phyloP scores from a whole-genome alignment of 2,329 filamentous ascomycete genomes.

The Aspergillus bombycis region DNA sequence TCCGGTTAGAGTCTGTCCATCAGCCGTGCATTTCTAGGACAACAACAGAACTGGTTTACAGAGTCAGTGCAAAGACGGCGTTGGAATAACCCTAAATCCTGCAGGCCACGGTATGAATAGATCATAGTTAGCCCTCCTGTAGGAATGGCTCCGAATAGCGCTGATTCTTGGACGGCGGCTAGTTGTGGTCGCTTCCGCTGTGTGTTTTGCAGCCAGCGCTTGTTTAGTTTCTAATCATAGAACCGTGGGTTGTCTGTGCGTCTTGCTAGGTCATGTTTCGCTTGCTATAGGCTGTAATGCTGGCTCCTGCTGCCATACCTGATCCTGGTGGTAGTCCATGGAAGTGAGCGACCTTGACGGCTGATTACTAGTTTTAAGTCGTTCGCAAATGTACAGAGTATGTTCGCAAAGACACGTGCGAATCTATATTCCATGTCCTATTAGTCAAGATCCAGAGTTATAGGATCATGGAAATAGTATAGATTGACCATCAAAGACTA shows the following conservation, averaged over 20 bases:
- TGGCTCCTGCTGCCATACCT: not conserved
- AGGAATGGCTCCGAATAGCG: not conserved
- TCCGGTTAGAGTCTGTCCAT: not conserved
- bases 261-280: not conserved
- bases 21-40: not conserved
- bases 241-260: constrained; percentile 13
- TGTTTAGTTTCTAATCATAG: constrained; percentile 19
- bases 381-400: not conserved
- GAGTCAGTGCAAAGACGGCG: not conserved
- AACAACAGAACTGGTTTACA: not conserved
- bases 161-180: constrained; percentile 7
- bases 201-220: constrained; percentile 10
- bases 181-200: constrained; percentile 1
- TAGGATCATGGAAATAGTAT: not conserved
- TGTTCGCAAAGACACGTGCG: not conserved
- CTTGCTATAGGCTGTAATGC: not conserved
- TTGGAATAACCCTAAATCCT: constrained; percentile 3
- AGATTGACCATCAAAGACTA: not conserved
- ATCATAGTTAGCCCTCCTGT: not conserved
- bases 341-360: not conserved
- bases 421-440: not conserved
- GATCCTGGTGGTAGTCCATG: not conserved
- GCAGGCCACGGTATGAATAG: not conserved
- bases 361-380: not conserved
- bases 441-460: not conserved